phyloP scores from a whole-genome alignment of 768 basidiomycete species.

The Phanerochaete carnosa region DNA sequence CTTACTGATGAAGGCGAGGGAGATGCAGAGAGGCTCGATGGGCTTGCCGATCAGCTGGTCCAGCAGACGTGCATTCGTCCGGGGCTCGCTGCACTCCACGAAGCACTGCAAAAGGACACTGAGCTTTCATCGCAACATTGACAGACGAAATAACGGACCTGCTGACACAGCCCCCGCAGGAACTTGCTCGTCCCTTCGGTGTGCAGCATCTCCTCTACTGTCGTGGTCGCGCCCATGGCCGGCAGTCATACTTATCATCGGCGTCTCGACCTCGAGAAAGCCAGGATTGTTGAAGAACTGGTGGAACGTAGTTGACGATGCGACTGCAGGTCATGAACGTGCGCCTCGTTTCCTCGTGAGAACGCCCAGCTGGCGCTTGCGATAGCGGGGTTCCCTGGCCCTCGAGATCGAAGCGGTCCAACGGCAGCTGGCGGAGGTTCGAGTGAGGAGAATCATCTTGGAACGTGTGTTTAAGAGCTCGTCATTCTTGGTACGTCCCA shows the following conservation, averaged over 20 bases:
- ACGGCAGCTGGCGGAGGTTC: conserved; percentile 94
- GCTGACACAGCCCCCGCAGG: conserved; percentile 76
- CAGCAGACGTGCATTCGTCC: conserved; percentile 92
- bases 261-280: conserved; percentile 98
- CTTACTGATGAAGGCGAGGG: conserved; percentile 91
- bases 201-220: too few relatives aligned
- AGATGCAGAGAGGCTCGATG: conserved; percentile 96
- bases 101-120: conserved; percentile 67
- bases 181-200: conserved; percentile 87
- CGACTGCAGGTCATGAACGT: conserved; percentile 88
- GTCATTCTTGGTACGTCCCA: conserved; percentile 90
- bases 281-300: conserved; percentile 87
- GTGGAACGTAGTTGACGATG: conserved; percentile 88
- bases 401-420: conserved; percentile 89
- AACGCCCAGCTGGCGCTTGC: conserved; percentile 99
- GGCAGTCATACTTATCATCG: conserved; percentile 93
- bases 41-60: conserved; percentile 99
- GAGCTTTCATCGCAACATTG: background rate
- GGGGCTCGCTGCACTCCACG: conserved; percentile 94
- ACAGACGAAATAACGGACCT: conserved; percentile 45
- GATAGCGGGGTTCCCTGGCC: conserved; percentile 96
- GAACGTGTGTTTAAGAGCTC: conserved; percentile 88
- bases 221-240: conserved; percentile 97
- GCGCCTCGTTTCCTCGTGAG: conserved; percentile 82
- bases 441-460: conserved; percentile 88